A percentile compares a stretch with the other conserved stretches of the same genome.
These are phyloP conservation scores for Sugiyamaella neomexicana DNA, from an alignment of 1,139 yeast genomes.

Conservation along the genomic window DNA sequence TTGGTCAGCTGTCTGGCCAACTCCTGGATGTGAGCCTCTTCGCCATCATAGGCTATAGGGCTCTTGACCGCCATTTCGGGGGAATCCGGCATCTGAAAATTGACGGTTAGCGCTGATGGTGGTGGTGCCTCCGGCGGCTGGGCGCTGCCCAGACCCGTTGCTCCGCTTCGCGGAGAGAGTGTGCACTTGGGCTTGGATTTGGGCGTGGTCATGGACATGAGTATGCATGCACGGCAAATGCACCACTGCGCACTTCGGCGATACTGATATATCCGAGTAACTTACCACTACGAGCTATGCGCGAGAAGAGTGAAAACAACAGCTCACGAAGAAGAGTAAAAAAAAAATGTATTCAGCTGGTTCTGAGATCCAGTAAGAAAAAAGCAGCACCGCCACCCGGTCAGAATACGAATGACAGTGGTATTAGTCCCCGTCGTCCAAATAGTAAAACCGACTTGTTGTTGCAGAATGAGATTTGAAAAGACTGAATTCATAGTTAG, in stretches of 20 bases:
- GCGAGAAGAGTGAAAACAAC: background rate
- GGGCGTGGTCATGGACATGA: background rate
- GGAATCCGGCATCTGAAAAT: background rate
- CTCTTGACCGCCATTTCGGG: background rate
- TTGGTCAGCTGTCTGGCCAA: conserved; percentile 32
- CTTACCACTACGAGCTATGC: background rate
- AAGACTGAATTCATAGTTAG: background rate
- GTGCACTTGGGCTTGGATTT: background rate
- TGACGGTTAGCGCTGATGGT: background rate
- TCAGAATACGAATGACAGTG: too few relatives aligned
- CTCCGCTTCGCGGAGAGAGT: background rate
- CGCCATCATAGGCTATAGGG: conserved; percentile 5
- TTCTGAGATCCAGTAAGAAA: too few relatives aligned
- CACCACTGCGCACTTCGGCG: background rate
- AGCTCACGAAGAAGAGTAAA: too few relatives aligned
- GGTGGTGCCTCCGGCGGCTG: conserved; percentile 3
- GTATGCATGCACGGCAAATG: too few relatives aligned
- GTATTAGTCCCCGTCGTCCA: too few relatives aligned
- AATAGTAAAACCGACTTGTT: too few relatives aligned
- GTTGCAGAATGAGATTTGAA: background rate
- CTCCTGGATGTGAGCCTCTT: conserved; percentile 6
- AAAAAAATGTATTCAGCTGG: too few relatives aligned
- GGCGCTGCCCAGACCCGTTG: conserved; percentile 2
- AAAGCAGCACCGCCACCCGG: too few relatives aligned
- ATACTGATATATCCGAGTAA: background rate